Base-by-base conservation (phyloP, 306 rosid genomes). In the Castanopsis chinensis region DNA sequence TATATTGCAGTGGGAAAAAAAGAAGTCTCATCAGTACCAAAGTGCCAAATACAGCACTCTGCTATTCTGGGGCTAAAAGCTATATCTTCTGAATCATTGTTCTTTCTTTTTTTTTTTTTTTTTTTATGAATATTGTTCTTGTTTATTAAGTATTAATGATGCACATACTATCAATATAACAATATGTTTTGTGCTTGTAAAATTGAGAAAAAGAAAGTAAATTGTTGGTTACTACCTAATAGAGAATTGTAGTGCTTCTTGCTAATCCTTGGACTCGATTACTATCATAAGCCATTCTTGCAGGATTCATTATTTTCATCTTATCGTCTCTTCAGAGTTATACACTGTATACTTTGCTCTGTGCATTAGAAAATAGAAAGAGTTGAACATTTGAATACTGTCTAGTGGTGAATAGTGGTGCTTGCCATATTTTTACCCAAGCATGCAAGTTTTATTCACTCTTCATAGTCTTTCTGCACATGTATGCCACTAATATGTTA, bases 301-400 rank as follows among this genome's bases (percentile, higher is more conserved):
- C 63, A 63, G 33, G 76, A 82, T 19, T 32, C 33, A 17, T 67
- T 67, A 15, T 65, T 65, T 64, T 67, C 14, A 18, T 68, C 37
- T 68, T 33, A 33, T 60, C 0, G 25, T 4, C 35, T 30, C 32
- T 56, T 78, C 72, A 63, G 49, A 76, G 69, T 64, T 53, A 71
- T 67, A 70, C 70, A 25, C 67, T 23, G 17, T 69, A 76, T 68
- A 72, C 75, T 68, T 76, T n/a, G 60, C 23, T 58, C 72, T 71
- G 53, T 49, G 51, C 74, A 71, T 71, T 49, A 71, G 71, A 67
- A 54, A 70, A 25, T 9, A 20, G 53, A 82, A 85, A 65, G 82
- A 79, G 73, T 54, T 72, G 79, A 52, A 81, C 14, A 58, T 76
- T 61, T 64, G 79, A 79, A 56, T 72, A 30, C 72, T 85, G 86